Percentiles rank a stretch among this genome's conserved stretches.
These are phyloP conservation scores for Colletotrichum lupini DNA, from an alignment of 2,329 filamentous ascomycete genomes.

Conservation along the genomic window DNA sequence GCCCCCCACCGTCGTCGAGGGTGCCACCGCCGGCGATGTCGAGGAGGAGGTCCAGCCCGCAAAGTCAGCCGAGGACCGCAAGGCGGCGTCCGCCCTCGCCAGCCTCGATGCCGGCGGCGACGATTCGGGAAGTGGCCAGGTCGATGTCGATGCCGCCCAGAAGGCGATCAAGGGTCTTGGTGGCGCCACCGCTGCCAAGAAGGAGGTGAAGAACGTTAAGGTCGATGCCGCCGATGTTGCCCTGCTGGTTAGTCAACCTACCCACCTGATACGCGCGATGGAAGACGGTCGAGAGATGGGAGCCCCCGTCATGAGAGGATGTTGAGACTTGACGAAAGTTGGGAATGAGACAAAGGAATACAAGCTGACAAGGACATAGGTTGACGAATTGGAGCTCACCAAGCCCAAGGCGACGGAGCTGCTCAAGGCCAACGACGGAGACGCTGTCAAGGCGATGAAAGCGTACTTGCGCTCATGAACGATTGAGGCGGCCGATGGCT, in stretches of 20 bases:
- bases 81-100: slow-evolving; percentile 79
- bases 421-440: slow-evolving; percentile 76
- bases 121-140: slow-evolving; percentile 56
- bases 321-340: not conserved
- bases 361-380: slow-evolving; percentile 49
- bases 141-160: slow-evolving; percentile 76
- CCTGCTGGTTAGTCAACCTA: slow-evolving; percentile 66
- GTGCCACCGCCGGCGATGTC: slow-evolving; percentile 67
- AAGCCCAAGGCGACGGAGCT: slow-evolving; percentile 81
- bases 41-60: slow-evolving; percentile 66
- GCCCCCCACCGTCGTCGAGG: slow-evolving; percentile 67
- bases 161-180: slow-evolving; percentile 77
- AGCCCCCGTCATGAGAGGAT: not conserved
- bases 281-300: not conserved
- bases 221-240: slow-evolving; percentile 78
- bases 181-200: slow-evolving; percentile 49
- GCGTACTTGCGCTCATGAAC: slow-evolving; percentile 56
- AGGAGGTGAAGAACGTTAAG: slow-evolving; percentile 72
- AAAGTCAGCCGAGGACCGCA: slow-evolving; percentile 80
- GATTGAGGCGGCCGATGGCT: not conserved
- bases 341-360: not conserved
- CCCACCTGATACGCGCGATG: not conserved
- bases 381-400: slow-evolving; percentile 77
- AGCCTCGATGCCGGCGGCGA: slow-evolving; percentile 69
- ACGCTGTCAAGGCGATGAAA: slow-evolving; percentile 74